phyloP scores from a whole-genome alignment of 306 rosid species.

The peach (Prunus persica) region Prunus_persica_NCBIv2 NC_034010.1:25558501-25559000 shows the following conservation, averaged over 20 bases:
- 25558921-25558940: constrained; percentile 8
- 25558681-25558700: not conserved
- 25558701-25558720: not conserved
- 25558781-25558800: constrained; percentile 98
- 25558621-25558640: not conserved
- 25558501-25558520: not conserved
- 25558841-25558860: constrained; percentile 87
- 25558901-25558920: constrained; percentile 6
- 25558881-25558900: constrained; percentile 8
- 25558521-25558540: not conserved
- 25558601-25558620: not conserved
- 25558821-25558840: constrained; percentile 92
- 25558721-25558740: not conserved
- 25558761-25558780: constrained; percentile 34
- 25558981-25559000: constrained; percentile 98
- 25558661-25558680: not conserved
- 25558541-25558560: not conserved
- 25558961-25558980: constrained; percentile 96
- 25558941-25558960: constrained; percentile 90
- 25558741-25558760: constrained; percentile 17
- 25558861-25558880: constrained; percentile 23
- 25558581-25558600: not conserved
- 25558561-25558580: not conserved
- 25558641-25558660: not conserved
- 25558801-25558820: constrained; percentile 96